phyloP scores from a whole-genome alignment of 2,329 filamentous ascomycete genomes.

The Botryotinia calthae region DNA sequence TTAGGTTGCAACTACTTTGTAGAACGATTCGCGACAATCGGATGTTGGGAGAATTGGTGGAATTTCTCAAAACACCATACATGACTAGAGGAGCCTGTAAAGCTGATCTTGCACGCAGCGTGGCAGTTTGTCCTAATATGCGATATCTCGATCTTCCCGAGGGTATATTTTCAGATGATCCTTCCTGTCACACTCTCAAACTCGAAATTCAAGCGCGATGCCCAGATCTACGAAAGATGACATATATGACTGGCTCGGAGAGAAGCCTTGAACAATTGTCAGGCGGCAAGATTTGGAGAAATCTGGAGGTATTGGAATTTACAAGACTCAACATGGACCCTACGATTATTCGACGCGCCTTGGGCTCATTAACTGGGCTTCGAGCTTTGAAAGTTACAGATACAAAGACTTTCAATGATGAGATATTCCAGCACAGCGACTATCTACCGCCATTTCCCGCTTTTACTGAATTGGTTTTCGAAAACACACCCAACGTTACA shows the following conservation, averaged over 20 bases:
- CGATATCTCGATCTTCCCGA: conserved; percentile 89
- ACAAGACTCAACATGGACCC: conserved; percentile 68
- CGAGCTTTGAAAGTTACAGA: conserved; percentile 73
- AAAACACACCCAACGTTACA: conserved; percentile 69
- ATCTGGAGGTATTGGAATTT: conserved; percentile 72
- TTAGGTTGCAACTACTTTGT: conserved; percentile 74
- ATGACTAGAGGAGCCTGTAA: conserved; percentile 87
- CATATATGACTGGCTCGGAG: conserved; percentile 76
- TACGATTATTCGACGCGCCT: conserved; percentile 64
- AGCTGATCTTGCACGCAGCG: conserved; percentile 77
- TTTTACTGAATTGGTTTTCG: conserved; percentile 69
- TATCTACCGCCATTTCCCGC: conserved; percentile 71
- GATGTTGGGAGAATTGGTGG: conserved; percentile 64
- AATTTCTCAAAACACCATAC: conserved; percentile 85
- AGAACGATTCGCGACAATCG: conserved; percentile 77
- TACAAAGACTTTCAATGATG: conserved; percentile 69
- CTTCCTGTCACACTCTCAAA: conserved; percentile 69
- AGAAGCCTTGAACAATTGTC: conserved; percentile 69
- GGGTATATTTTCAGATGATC: conserved; percentile 80
- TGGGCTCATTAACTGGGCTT: conserved; percentile 65
- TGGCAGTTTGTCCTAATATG: conserved; percentile 80
- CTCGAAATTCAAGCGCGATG: conserved; percentile 84
- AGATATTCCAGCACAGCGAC: conserved; percentile 65
- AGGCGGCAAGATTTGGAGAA: conserved; percentile 63
- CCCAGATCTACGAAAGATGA: conserved; percentile 84